These are phyloP conservation scores for Plantago ovata DNA, from an alignment of 257 asterid species.

Conservation along the genomic window DNA sequence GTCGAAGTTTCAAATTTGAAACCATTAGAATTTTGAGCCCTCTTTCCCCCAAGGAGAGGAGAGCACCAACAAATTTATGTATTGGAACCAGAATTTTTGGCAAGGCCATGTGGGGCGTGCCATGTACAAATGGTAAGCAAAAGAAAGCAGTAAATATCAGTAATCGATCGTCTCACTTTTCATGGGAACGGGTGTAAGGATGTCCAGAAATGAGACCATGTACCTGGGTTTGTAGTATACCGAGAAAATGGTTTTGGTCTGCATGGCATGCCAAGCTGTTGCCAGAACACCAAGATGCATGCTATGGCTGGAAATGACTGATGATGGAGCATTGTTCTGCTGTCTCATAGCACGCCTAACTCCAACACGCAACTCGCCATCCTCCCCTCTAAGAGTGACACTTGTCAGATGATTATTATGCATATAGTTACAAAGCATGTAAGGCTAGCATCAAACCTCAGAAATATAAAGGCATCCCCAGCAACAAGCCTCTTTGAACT, in stretches of 20 bases:
- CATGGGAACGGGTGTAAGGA: too few relatives aligned
- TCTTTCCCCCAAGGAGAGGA: too few relatives aligned
- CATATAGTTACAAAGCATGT: background rate
- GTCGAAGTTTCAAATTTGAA: too few relatives aligned
- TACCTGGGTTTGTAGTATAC: constrained; percentile 87
- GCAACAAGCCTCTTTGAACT: constrained; percentile 68
- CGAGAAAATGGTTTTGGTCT: constrained; percentile 53
- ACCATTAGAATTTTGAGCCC: too few relatives aligned
- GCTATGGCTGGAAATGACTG: constrained; percentile 84
- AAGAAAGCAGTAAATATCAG: too few relatives aligned
- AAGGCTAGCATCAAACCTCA: constrained; percentile 40
- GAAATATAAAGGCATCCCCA: constrained; percentile 66
- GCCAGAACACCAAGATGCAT: constrained; percentile 95
- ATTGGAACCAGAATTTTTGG: too few relatives aligned
- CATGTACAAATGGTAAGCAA: too few relatives aligned
- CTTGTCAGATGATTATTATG: background rate
- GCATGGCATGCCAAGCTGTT: constrained; percentile 77
- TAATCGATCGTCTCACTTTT: too few relatives aligned
- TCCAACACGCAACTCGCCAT: constrained; percentile 74
- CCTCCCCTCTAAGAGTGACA: constrained; percentile 39
- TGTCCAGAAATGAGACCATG: background rate
- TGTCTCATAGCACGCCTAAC: constrained; percentile 64
- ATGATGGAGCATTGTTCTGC: constrained; percentile 47
- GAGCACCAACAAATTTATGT: too few relatives aligned
- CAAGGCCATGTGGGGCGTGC: too few relatives aligned